Conservation (phyloP, 352 stramenopile genomes). For the Aphanomyces cochlioides region DNA sequence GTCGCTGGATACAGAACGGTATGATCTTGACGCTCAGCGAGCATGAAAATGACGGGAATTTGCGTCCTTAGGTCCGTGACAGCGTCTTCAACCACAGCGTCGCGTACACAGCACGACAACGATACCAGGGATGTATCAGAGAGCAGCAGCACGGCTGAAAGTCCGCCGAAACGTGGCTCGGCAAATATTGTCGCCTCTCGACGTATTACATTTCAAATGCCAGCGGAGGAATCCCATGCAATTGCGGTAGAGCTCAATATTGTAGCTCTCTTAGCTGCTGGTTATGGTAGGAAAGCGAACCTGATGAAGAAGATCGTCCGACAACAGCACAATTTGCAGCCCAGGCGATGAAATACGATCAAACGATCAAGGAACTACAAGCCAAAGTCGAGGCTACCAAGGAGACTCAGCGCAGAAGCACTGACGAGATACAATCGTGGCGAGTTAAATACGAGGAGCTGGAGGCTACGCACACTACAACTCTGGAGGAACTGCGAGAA, state of each 20-base stretch:
- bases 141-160: neutral
- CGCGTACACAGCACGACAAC: neutral
- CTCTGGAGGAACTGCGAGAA: constrained; percentile 2
- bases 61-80: neutral
- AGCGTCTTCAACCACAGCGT: constrained; percentile 2
- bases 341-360: constrained; percentile 21
- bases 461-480: neutral
- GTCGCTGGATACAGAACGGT: constrained; percentile 11
- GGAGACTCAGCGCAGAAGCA: neutral
- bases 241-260: neutral
- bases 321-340: neutral
- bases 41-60: neutral
- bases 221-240: neutral
- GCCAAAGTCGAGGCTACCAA: neutral
- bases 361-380: constrained; percentile 13
- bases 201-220: constrained; percentile 3
- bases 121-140: neutral
- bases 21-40: neutral
- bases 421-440: neutral
- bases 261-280: neutral
- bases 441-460: neutral
- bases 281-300: neutral
- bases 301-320: neutral
- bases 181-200: neutral
- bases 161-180: neutral